Percentiles rank a stretch among this genome's conserved stretches.
phyloP scores from a whole-genome alignment of 306 rosid genomes.

The Fagus crenata region DNA sequence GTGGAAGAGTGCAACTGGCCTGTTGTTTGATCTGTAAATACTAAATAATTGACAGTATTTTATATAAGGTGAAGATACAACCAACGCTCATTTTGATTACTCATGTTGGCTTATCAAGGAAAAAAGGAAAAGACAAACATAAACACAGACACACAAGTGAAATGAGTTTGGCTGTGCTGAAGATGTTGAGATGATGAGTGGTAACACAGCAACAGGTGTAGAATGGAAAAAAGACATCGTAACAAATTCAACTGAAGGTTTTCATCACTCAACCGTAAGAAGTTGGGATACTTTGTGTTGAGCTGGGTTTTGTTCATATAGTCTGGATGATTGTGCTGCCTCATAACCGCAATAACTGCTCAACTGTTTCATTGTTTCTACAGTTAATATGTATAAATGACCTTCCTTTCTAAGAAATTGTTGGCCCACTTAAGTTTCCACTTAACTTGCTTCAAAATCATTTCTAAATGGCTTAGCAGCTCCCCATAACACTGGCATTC shows the following conservation, averaged over 20 bases:
- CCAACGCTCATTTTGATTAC: background rate
- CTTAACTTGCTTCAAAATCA: background rate
- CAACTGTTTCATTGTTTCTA: background rate
- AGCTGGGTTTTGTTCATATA: background rate
- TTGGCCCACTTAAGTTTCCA: background rate
- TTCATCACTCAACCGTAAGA: background rate
- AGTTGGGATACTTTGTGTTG: background rate
- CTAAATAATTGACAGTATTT: background rate
- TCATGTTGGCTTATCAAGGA: background rate
- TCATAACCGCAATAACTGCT: background rate
- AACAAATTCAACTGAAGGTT: background rate
- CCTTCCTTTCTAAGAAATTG: background rate
- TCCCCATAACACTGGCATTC: background rate
- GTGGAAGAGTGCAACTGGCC: constrained; percentile 5
- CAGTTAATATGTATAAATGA: background rate
- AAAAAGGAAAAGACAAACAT: background rate
- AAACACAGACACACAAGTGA: background rate
- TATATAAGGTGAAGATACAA: background rate
- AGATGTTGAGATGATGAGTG: background rate
- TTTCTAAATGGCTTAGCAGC: background rate
- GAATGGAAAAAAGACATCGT: no score
- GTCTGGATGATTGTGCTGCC: background rate
- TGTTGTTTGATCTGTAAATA: background rate
- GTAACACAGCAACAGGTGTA: no score
- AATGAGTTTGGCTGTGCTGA: background rate